Evolutionary conservation across 768 basidiomycete species (phyloP), one percentile per base, ranked within the genome.

Genomic region (Auricularia sp.): DNA sequence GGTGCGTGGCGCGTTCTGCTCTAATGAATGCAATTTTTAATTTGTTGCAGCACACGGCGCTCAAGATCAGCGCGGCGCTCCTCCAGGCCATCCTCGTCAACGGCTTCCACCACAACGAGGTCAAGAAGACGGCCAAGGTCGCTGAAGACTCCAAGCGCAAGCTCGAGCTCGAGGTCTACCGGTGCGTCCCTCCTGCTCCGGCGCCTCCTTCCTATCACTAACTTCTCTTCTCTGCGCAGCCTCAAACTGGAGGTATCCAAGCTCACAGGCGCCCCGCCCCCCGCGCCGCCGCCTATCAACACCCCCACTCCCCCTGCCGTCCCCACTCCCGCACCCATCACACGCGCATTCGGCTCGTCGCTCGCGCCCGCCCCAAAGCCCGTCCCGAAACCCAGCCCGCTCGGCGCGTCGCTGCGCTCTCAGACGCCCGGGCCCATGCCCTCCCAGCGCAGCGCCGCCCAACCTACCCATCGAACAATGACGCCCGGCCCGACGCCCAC

Each of bases 1-100:
- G 77, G 90, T 89, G 70, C 70, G 83, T 80, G 63, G 65, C 64
- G 36, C 73, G 65, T 69, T 56, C 63, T 62, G 37, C 54, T 61
- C 37, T 33, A n/a, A 59, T 64, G 61, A 51, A 63, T 54, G 59
- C 36, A 54, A 61, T 61, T 54, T 24, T 21, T 24, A 24, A 42
- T 62, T 56, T 67, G 24, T 51, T 59, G 1, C 72, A 90, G 86
- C 77, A 81, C 65, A 81, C 85, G 69, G 85, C 89, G 36, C 83
- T 92, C 61, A 78, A 84, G 69, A 80, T 92, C 70, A 89, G 88
- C 77, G 85, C 88, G 69, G 85, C 86, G 61, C 83, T 92, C 61
- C 80, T 92, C 72, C 85, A 87, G 68, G 90, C 90, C 64, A 92
- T 92, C 74, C 82, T 92, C 65, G 83, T 88, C 78, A 92, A 92